Evolutionary conservation across 2,329 filamentous ascomycete genomes (phyloP).

Genomic region (Tolypocladium endophyticum): DNA sequence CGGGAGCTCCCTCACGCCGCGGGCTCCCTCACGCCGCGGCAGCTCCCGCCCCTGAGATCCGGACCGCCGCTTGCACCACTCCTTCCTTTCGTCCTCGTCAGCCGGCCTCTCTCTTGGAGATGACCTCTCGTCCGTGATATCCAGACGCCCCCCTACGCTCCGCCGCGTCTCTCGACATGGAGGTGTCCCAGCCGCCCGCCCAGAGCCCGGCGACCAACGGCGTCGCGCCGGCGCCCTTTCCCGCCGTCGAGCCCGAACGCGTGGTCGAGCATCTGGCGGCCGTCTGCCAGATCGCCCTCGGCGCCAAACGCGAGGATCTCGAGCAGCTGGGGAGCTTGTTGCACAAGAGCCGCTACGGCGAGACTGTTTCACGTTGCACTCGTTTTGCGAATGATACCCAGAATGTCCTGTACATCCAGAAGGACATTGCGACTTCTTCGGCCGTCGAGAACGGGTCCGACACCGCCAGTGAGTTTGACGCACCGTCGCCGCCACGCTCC

Average conservation of each 20-base stretch:
- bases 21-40: neutral
- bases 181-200: conserved; percentile 37
- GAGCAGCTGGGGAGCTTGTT: conserved; percentile 74
- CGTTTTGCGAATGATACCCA: conserved; percentile 85
- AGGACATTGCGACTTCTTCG: conserved; percentile 54
- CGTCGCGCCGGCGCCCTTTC: conserved; percentile 33
- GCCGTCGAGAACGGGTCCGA: conserved; percentile 38
- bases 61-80: neutral
- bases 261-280: conserved; percentile 63
- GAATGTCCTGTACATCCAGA: conserved; percentile 82
- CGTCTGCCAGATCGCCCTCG: conserved; percentile 63
- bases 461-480: conserved; percentile 27
- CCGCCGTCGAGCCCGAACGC: conserved; percentile 53
- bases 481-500: too few species aligned
- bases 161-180: conserved; percentile 29
- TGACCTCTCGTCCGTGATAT: neutral
- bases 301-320: conserved; percentile 67
- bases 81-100: neutral
- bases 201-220: conserved; percentile 36
- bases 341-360: conserved; percentile 57
- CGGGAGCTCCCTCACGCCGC: neutral
- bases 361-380: conserved; percentile 78
- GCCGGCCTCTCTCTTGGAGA: neutral
- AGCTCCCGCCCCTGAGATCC: conserved; percentile 5
- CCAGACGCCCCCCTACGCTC: neutral